Evolutionary conservation across 2,329 filamentous ascomycete species (phyloP), one percentile per base, ranked within the genome.

Genomic region (Rhynchosporium secalis): DNA sequence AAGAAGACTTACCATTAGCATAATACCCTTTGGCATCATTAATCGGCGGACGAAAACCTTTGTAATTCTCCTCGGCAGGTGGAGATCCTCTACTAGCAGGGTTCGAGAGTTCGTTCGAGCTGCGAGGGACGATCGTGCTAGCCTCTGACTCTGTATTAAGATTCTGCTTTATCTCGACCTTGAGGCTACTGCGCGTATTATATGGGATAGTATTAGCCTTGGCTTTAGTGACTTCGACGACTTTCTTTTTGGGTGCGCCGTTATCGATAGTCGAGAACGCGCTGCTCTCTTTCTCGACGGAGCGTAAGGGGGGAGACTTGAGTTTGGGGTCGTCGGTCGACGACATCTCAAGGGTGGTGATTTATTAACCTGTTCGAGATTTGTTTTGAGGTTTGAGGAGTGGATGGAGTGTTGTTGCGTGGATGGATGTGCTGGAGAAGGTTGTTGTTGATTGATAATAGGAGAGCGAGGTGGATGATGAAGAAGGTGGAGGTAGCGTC

Each of bases 1-100:
- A 61, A 20, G 10, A 43, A 15, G 43, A 26, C 56, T 55, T 62
- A 62, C 61, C 61, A 56, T 28, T 33, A 4, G 61, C 61, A 56
- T 62, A 62, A 26, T 59, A 52, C n/a, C 61, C 61, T 15, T 28
- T 40, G 6, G 61, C 49, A 38, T 62, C 61, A 33, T 48, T 47
- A n/a, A 40, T 33, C 2, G 56, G 31, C 12, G 56, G 40, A 9
- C 31, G 33, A 28, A 48, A 54, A 10, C 33, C 38, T 20, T 28
- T 10, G 10, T 47, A 47, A n/a, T 29, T 48, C 26, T 29, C 13
- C n/a, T 49, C 45, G 3, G 12, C 36, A 40, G 51, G 51, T 3
- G 51, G 38, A 15, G n/a, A 41, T 8, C 51, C 38, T 40, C 51
- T 26, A 12, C 51, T 54, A 20, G n/a, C 38, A 20, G 33, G 20